These are phyloP conservation scores for Sparassis latifolia DNA, from an alignment of 1,284 basidiomycete species.

Conservation along the genomic window DNA sequence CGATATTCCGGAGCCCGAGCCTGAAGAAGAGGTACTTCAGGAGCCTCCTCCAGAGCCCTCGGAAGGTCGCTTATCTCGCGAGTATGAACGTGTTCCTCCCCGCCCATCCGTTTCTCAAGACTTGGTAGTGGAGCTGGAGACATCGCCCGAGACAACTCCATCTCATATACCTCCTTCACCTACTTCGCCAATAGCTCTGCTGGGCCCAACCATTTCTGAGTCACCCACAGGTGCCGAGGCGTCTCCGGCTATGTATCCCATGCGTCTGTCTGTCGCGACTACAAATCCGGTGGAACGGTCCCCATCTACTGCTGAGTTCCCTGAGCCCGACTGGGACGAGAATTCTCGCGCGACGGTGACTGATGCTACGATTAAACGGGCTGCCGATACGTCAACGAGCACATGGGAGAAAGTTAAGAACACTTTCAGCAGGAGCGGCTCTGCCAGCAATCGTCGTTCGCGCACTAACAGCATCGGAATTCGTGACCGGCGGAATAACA, in stretches of 20 bases:
- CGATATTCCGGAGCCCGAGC: constrained; percentile 32
- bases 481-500: constrained; percentile 57
- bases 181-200: constrained; percentile 39
- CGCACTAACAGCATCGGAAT: constrained; percentile 68
- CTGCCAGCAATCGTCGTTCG: constrained; percentile 63
- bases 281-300: constrained; percentile 50
- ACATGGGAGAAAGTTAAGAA: constrained; percentile 66
- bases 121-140: constrained; percentile 55
- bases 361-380: constrained; percentile 49
- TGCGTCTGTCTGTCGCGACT: constrained; percentile 54
- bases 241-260: constrained; percentile 46
- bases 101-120: constrained; percentile 31
- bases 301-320: constrained; percentile 42
- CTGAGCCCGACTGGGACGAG: constrained; percentile 47
- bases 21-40: constrained; percentile 12
- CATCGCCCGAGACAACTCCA: constrained; percentile 41
- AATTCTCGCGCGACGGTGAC: constrained; percentile 28
- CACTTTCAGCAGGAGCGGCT: constrained; percentile 54
- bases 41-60: too few species aligned
- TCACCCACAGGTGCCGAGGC: constrained; percentile 37
- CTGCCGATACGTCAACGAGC: constrained; percentile 44
- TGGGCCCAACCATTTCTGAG: constrained; percentile 24
- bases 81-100: constrained; percentile 16
- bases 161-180: constrained; percentile 44
- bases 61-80: too few species aligned